phyloP scores from a whole-genome alignment of 129 eudicot species.

The Lactuca sativa region DNA sequence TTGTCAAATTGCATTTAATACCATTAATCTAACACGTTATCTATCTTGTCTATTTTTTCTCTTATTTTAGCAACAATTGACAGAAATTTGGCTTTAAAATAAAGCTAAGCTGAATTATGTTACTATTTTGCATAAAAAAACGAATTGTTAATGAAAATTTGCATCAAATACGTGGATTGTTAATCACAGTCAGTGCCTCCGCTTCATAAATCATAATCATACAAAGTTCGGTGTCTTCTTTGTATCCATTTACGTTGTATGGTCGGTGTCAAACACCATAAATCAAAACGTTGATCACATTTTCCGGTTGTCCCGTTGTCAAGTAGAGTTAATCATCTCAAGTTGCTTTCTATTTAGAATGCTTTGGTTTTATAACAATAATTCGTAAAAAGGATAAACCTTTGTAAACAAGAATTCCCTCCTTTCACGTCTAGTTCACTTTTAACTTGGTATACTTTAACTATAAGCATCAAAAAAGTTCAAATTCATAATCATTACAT shows the following conservation, averaged over 20 bases:
- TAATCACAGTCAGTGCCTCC: not conserved
- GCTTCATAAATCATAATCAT: not conserved
- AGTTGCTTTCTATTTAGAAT: not conserved
- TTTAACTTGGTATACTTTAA: not conserved
- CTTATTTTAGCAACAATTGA: too few relatives aligned
- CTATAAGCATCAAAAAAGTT: not conserved
- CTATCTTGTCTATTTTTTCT: too few relatives aligned
- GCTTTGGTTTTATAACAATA: not conserved
- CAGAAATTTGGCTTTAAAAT: not conserved
- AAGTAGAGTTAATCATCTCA: not conserved
- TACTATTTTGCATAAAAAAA: not conserved
- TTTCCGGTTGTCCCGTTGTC: not conserved
- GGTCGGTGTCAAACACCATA: not conserved
- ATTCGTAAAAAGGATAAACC: not conserved
- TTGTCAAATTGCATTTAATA: too few relatives aligned
- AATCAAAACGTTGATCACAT: not conserved
- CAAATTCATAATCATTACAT: not conserved
- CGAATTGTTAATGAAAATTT: not conserved
- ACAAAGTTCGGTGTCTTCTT: not conserved
- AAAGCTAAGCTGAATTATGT: not conserved
- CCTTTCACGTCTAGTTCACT: not conserved
- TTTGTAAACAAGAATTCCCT: not conserved
- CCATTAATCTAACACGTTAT: too few relatives aligned
- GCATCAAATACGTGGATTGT: not conserved
- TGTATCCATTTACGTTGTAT: not conserved